Evolutionary conservation across 2,329 filamentous ascomycete species (phyloP), one percentile per base, ranked within the genome.

Genomic region (Lachnellula cervina): DNA sequence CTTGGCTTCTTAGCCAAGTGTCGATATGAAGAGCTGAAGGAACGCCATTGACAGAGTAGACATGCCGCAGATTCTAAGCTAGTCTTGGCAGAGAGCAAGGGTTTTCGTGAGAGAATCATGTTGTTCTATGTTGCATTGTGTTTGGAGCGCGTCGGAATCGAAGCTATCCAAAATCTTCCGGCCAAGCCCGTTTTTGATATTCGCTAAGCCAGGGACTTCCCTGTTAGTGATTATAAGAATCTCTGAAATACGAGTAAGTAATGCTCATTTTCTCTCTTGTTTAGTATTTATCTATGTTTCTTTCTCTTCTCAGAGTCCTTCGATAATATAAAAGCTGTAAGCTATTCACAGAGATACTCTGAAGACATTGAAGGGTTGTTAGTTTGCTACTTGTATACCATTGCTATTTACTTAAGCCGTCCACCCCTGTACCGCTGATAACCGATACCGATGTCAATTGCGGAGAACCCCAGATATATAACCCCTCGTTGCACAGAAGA

Each of bases 31-130:
- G 74, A 72, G 62, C 73, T 73, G 61, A 83, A 77, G 28, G 72
- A 69, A 52, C 77, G 76, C 69, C 77, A 77, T 73, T 80, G 77
- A 69, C 80, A 83, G 50, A 76, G 57, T 14, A 77, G 66, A 65
- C 80, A 82, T 51, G 74, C 62, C 9, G 76, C 59, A 37, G 60
- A 51, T 37, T 65, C 62, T n/a, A 60, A 48, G n/a, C 23, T 55
- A 13, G 54, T 45, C 14, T 55, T 61, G 11, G 58, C 54, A 46
- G 58, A 50, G 51, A 56, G 51, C 32, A 66, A 38, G 21, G 59
- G 52, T 34, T 58, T 58, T 52, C 62, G 59, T 57, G 61, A 62
- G 38, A 66, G 40, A 40, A 68, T 58, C 66, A 69, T 69, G 16
- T 17, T 64, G 44, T 21, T 52, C 14, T 21, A 46, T 28, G 44